phyloP scores from a whole-genome alignment of 257 asterid genomes.

The Gentiana macrophylla region DNA sequence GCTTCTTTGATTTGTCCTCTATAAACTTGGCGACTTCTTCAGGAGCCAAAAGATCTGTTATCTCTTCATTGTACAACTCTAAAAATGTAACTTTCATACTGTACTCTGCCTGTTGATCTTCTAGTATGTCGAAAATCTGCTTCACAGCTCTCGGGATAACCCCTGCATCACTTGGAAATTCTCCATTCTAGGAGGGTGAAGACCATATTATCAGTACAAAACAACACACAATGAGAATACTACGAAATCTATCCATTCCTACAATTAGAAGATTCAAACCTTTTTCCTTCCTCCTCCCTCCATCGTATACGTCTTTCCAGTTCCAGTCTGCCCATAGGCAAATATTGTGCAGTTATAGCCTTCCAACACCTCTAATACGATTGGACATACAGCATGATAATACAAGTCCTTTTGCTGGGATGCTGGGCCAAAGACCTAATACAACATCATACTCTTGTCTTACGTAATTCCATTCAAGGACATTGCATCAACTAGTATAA shows the following conservation, averaged over 20 bases:
- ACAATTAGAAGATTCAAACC: slow-evolving; percentile 24
- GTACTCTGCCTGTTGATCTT: slow-evolving; percentile 89
- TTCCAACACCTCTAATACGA: slow-evolving; percentile 89
- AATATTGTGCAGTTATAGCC: slow-evolving; percentile 97
- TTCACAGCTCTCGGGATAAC: slow-evolving; percentile 97
- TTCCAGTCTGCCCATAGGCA: slow-evolving; percentile 99
- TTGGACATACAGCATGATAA: slow-evolving; percentile 78
- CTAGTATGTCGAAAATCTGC: slow-evolving; percentile 86
- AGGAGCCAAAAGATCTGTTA: slow-evolving; percentile 87
- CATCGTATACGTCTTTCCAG: slow-evolving; percentile 97
- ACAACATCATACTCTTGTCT: slow-evolving; percentile 9
- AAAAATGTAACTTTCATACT: slow-evolving; percentile 89
- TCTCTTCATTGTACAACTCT: slow-evolving; percentile 94
- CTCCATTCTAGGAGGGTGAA: slow-evolving; percentile 69
- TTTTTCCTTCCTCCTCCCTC: slow-evolving; percentile 97
- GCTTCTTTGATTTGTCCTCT: slow-evolving; percentile 90
- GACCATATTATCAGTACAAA: slow-evolving; percentile 12
- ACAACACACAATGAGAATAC: slow-evolving; percentile 2
- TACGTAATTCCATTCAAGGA: background rate
- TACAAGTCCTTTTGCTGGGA: slow-evolving; percentile 91
- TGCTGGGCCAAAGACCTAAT: slow-evolving; percentile 82
- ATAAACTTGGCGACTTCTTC: slow-evolving; percentile 63
- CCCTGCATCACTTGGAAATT: slow-evolving; percentile 94
- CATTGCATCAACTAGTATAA: no score
- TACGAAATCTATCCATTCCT: background rate